A percentile compares a stretch with the other conserved stretches of the same genome.
Evolutionary conservation across 2,329 filamentous ascomycete species (phyloP).

Genomic region (Botrytis squamosa): DNA sequence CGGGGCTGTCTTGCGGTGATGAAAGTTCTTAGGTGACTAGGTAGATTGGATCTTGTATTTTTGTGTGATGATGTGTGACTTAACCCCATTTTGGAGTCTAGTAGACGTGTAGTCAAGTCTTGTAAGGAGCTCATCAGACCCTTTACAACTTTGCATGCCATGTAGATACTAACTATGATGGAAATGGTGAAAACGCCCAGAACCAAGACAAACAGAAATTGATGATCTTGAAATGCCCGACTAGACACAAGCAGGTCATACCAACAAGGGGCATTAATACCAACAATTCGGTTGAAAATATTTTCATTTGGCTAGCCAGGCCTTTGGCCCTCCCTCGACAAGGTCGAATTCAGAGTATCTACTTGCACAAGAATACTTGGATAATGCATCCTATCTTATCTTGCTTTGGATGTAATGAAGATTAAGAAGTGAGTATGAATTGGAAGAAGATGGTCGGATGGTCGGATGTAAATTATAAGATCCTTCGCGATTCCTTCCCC

Average conservation of each 20-base stretch:
- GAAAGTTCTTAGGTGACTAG: neutral
- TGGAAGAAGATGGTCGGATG: neutral
- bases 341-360: neutral
- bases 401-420: neutral
- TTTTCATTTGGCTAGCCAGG: neutral
- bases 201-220: neutral
- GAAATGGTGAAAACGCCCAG: neutral
- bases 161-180: neutral
- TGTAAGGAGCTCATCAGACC: neutral
- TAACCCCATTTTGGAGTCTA: neutral
- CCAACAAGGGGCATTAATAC: neutral
- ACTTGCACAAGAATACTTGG: neutral
- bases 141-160: neutral
- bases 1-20: neutral
- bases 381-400: neutral
- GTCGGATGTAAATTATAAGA: neutral
- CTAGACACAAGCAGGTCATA: neutral
- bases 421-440: neutral
- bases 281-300: neutral
- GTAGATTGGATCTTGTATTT: neutral
- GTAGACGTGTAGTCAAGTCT: neutral
- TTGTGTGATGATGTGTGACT: neutral
- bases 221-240: neutral
- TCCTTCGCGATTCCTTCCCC: neutral
- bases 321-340: neutral